Conservation (phyloP, 2,329 filamentous ascomycete species). For the Hyphodiscus sp. region DNA sequence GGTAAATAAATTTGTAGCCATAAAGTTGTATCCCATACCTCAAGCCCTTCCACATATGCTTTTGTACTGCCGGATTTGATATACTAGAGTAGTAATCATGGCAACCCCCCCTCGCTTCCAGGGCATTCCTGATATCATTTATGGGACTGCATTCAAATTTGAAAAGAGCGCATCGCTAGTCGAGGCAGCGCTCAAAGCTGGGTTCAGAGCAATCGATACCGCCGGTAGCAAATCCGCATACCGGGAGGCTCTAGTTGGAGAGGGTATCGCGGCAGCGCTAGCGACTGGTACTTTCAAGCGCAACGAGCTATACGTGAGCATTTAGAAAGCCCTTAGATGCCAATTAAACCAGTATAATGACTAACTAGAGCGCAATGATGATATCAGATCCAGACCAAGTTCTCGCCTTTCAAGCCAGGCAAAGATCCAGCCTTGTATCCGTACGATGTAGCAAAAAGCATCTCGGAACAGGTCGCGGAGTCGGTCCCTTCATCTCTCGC, state of each 20-base stretch:
- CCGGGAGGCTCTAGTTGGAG: slow-evolving; percentile 2
- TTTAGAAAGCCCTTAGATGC: neutral
- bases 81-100: neutral
- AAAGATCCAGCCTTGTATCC: slow-evolving; percentile 5
- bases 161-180: slow-evolving; percentile 8
- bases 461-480: slow-evolving; percentile 2
- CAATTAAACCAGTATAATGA: no score
- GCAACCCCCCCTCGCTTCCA: neutral
- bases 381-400: slow-evolving; percentile 6
- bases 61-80: neutral
- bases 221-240: slow-evolving; percentile 5
- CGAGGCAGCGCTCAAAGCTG: slow-evolving; percentile 6
- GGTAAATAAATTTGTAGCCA: no score
- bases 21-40: no score
- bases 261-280: neutral
- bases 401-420: slow-evolving; percentile 6
- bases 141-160: slow-evolving; percentile 9
- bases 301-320: slow-evolving; percentile 1
- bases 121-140: slow-evolving; percentile 6
- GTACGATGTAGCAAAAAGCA: slow-evolving; percentile 4
- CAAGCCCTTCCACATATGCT: neutral
- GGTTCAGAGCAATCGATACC: slow-evolving; percentile 7
- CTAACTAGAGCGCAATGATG: neutral
- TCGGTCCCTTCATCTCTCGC: slow-evolving; percentile 1
- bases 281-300: neutral